Base-by-base conservation (phyloP, 2,329 filamentous ascomycete species). In the Phialemonium atrogriseum region DNA sequence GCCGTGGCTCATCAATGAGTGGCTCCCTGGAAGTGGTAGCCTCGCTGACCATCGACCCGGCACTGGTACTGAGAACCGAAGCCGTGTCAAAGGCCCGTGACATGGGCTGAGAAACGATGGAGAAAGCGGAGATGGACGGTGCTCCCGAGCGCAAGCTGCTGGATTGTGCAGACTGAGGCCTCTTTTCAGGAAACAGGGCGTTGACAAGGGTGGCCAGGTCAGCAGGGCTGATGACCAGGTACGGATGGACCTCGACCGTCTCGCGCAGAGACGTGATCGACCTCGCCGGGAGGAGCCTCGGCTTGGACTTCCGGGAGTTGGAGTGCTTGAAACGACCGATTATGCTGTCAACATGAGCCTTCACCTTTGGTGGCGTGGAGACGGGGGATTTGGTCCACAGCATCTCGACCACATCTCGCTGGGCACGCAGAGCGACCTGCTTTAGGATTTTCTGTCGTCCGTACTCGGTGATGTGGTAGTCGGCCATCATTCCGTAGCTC, bases 381-480 rank as follows among this genome's bases (percentile, higher is more conserved):
- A 73, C 69, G 9, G 75, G 72, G 47, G 80, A 73, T 47, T 62
- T 74, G 47, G 69, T 86, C 76, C 79, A 80, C 36, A 75, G 69
- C 58, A 86, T 78, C 47, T 88, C 84, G 37, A 84, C 76, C 10
- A 89, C 84, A 41, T 84, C 72, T 47, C 83, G 80, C 50, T 88
- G 82, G 30, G 84, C 82, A 40, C 81, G 77, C 52, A 83, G 77
- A 34, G 83, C 86, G 35, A 95, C 80, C 51, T 89, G 82, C 47
- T 79, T 80, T 34, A 83, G 62, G 35, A 83, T 82, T 55, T 80
- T 88, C 48, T 94, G 84, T 25, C 91, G 77, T 24, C 86, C 87
- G 56, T 89, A 86, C 45, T 93, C 85, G 30, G 84, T 88, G 47
- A 96, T 86, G 59, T 94, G 85, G 54, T 94, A 89, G 47, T 94